Conservation (phyloP, 169 alveolate genomes). For the Babesia caballi region DNA sequence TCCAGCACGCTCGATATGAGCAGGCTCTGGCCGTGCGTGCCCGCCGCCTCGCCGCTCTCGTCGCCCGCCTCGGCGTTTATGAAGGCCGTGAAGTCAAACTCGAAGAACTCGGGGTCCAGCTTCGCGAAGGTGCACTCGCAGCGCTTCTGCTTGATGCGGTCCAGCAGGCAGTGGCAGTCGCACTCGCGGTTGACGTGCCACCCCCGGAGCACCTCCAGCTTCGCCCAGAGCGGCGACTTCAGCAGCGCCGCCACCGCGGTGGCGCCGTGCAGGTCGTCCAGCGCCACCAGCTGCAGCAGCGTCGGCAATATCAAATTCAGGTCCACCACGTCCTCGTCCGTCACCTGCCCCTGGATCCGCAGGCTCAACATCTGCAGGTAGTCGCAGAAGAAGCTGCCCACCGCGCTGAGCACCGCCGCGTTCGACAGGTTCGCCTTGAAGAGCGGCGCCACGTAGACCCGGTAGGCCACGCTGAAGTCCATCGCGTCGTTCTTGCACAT, state of each 20-base stretch:
- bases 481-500: constrained; percentile 28
- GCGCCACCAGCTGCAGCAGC: constrained; percentile 4
- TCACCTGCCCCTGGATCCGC: constrained; percentile 4
- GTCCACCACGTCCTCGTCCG: constrained; percentile 27
- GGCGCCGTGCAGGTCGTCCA: constrained; percentile 1
- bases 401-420: constrained; percentile 2
- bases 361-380: not conserved
- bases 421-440: not conserved
- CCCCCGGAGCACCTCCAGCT: not conserved
- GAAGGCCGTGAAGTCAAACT: constrained; percentile 5
- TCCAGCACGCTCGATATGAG: constrained; percentile 13
- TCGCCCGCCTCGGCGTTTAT: not conserved
- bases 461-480: constrained; percentile 30
- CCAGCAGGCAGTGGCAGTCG: constrained; percentile 28
- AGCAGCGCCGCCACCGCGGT: constrained; percentile 14
- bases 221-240: constrained; percentile 26
- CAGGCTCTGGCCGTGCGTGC: constrained; percentile 1
- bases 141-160: constrained; percentile 10
- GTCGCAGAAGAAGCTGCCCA: constrained; percentile 19
- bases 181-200: constrained; percentile 26
- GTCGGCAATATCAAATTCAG: constrained; percentile 6
- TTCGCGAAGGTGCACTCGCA: constrained; percentile 10
- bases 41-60: not conserved
- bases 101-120: constrained; percentile 6
- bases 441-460: constrained; percentile 11